Percentiles rank a stretch among this genome's conserved stretches.
These are phyloP conservation scores for Tardiomyces digboiensis DNA, from an alignment of 1,139 yeast species.

Conservation along the genomic window DNA sequence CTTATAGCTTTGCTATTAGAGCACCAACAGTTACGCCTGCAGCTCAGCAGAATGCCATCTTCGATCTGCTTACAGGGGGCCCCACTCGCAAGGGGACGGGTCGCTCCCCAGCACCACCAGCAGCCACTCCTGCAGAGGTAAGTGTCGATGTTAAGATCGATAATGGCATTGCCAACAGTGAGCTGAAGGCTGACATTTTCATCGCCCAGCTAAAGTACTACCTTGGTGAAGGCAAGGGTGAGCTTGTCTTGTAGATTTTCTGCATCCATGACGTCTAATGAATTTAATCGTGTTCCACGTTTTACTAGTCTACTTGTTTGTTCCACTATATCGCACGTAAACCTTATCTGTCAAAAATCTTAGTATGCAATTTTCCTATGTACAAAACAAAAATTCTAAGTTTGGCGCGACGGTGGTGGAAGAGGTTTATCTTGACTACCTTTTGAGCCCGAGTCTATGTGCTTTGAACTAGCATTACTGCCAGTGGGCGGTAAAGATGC, in stretches of 20 bases:
- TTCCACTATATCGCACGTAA: too few relatives aligned
- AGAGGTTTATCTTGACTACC: too few relatives aligned
- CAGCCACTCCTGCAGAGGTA: conserved; percentile 21
- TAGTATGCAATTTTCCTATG: too few relatives aligned
- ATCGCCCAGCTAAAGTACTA: conserved; percentile 22
- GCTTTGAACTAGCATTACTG: too few relatives aligned
- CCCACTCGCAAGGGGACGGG: conserved; percentile 32
- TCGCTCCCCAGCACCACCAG: conserved; percentile 14
- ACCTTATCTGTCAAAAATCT: too few relatives aligned
- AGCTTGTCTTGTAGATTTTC: conserved; percentile 5
- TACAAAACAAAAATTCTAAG: too few relatives aligned
- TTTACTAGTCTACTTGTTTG: too few relatives aligned
- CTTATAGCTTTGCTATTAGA: conserved; percentile 25
- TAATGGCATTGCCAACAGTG: conserved; percentile 32
- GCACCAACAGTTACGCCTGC: conserved; percentile 15
- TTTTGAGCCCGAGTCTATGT: too few relatives aligned
- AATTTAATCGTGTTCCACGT: too few relatives aligned
- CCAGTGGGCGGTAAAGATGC: too few relatives aligned
- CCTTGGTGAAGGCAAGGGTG: conserved; percentile 18
- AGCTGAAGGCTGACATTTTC: conserved; percentile 35
- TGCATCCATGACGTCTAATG: neutral
- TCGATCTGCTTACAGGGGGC: conserved; percentile 26
- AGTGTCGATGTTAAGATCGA: conserved; percentile 41
- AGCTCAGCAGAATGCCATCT: conserved; percentile 16
- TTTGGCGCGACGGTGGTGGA: too few relatives aligned